Evolutionary conservation across 805 yeast genomes (phyloP), one percentile per base, ranked within the genome.

Genomic region (Pichia cephalocereana): DNA sequence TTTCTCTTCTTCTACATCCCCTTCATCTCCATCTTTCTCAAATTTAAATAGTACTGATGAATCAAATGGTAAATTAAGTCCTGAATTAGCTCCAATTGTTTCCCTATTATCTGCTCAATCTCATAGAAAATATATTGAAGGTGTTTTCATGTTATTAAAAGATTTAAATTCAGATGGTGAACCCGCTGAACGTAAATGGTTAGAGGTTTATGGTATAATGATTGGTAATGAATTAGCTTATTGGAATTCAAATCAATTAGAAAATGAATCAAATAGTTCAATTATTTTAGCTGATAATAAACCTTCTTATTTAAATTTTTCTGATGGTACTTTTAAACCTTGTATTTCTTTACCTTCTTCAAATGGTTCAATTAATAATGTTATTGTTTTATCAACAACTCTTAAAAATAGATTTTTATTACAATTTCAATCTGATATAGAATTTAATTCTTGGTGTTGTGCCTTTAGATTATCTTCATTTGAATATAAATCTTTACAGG

Each of bases 201-300:
- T 76, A 47, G 96, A 93, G 67, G 96, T 90, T 26, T 93, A 86
- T 63, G 98, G 96, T 41, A 87, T 86, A 15, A 70, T 93, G 40
- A 80, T 87, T 5, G 99, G 99, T 19, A 86, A 87, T 50, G 96
- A 91, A 58, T 70, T 93, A 52, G 95, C 97, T 0, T 77, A 87
- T 52, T 93, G 98, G 97, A 89, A 89, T 61, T 87, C 88, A 3
- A 80, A 79, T 39, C 74, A 74, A 49, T 62, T 86, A 49, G 74
- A 74, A 52, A 69, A 70, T 9, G 74, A 74, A 52, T 69, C 70
- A 48, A 68, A 75, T 47, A 54, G 60, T 38, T 55, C 66, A 0
- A 50, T 48, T 8, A 44, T 52, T 10, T 26, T 47, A 10, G 45
- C 45, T 14, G 56, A 56, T 38, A 61, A 57, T 41, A 67, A 69